Percentiles rank a stretch among this genome's conserved stretches.
These are phyloP conservation scores for Fonsecaea monophora DNA, from an alignment of 2,329 filamentous ascomycete species.

Conservation along the genomic window DNA sequence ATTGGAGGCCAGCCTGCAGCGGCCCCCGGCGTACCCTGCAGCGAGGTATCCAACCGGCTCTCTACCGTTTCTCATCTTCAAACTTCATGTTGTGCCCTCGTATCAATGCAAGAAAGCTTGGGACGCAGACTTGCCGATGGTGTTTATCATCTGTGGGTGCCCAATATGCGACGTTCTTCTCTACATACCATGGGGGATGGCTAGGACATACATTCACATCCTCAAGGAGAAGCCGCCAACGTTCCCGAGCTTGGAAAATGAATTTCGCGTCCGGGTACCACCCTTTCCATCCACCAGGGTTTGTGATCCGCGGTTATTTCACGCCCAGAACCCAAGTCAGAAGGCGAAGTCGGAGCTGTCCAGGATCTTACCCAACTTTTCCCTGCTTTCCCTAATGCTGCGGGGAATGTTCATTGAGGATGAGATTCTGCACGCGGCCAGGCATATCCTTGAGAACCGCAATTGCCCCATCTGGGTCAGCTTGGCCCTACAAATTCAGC, in stretches of 20 bases:
- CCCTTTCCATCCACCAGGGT: background rate
- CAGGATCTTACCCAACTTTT: constrained; percentile 5
- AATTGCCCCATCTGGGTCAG: constrained; percentile 13
- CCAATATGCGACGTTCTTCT: constrained; percentile 9
- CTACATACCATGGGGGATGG: constrained; percentile 17
- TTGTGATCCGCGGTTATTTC: background rate
- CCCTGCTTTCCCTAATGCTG: constrained; percentile 12
- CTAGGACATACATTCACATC: constrained; percentile 6
- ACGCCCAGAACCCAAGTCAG: constrained; percentile 14
- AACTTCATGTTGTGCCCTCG: constrained; percentile 6
- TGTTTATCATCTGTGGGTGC: constrained; percentile 17
- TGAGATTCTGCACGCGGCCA: constrained; percentile 15
- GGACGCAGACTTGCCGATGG: constrained; percentile 2
- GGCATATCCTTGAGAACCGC: constrained; percentile 15
- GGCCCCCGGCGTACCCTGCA: constrained; percentile 12
- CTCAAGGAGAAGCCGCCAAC: constrained; percentile 6
- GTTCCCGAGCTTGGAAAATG: constrained; percentile 13
- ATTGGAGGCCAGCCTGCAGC: constrained; percentile 17
- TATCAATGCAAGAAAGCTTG: background rate
- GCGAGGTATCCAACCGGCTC: constrained; percentile 18
- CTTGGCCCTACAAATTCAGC: constrained; percentile 14
- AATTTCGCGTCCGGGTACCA: constrained; percentile 6
- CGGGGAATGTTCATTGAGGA: constrained; percentile 12
- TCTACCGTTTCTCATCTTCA: constrained; percentile 22
- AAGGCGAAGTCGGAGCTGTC: background rate